Evolutionary conservation across 192 early-diverging fungal species (phyloP).

Genomic region (Backusella morwellensis): DNA sequence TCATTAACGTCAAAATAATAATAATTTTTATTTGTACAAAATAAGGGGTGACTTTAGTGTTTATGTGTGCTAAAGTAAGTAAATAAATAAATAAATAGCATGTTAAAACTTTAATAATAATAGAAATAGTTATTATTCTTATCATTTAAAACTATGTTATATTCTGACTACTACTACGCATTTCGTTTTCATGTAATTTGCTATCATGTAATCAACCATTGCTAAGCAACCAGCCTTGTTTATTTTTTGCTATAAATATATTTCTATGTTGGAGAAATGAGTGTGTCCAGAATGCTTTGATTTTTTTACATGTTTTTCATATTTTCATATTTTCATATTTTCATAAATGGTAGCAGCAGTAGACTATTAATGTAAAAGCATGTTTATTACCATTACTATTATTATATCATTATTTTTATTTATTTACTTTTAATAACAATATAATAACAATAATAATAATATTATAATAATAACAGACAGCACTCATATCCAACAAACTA

Average conservation of each 20-base stretch:
- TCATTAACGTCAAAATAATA: conserved; percentile 8
- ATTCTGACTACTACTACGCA: background rate
- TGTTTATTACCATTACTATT: background rate
- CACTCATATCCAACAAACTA: background rate
- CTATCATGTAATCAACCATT: background rate
- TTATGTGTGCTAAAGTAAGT: conserved; percentile 8
- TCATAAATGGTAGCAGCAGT: background rate
- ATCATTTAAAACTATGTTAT: background rate
- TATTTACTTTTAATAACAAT: background rate
- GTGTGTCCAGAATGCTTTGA: background rate
- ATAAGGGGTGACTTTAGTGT: background rate
- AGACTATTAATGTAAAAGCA: background rate
- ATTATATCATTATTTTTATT: background rate
- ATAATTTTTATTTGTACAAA: background rate
- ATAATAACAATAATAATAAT: background rate
- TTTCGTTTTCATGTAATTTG: background rate
- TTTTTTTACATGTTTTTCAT: background rate
- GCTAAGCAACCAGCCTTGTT: background rate
- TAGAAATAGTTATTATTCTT: background rate
- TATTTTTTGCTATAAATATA: background rate
- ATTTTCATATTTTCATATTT: background rate
- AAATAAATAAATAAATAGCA: background rate
- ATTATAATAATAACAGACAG: background rate
- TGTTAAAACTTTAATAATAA: background rate
- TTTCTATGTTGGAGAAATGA: background rate